Base-by-base conservation (phyloP, 2,329 filamentous ascomycete species). In the Trichoderma sp. region DNA sequence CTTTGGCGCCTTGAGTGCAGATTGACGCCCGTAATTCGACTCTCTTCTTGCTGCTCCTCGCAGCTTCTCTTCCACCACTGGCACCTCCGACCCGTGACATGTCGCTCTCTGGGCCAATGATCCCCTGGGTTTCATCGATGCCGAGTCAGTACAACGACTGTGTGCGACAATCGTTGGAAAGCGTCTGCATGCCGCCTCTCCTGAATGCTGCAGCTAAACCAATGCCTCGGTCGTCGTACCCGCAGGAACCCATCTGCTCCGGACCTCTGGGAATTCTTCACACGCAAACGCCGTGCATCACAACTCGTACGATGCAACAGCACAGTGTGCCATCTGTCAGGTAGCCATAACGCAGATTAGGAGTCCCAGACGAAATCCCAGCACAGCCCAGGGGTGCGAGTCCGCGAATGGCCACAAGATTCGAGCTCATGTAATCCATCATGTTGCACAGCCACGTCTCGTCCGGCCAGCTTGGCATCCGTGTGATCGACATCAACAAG, bases 141-240 rank as follows among this genome's bases (percentile, higher is more conserved):
- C 48, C 59, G 48, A 62, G 59, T 55, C 59, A 54, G 59, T 34
- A 34, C 21, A 24, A 24, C 2, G 21, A 24, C 21, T 24, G 21
- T 24, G 21, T 43, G 17, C 41, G 30, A 47, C 50, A 47, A 55
- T 54, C n/a, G 50, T 62, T 50, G 30, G 48, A 44, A 30, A 54
- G 50, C 50, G 21, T 54, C 48, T 62, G 59, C 59, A 62, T 5
- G 59, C 41, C 39, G 34, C 39, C 59, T 51, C 59, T 54, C 59
- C 59, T 54, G 59, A 54, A 12, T 9, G 59, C 52, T 44, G 24
- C 59, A 62, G 59, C n/a, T 24, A 24, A 15, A 44, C 41, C 59
- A 52, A 12, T 28, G 30, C 47, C 24, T 34, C 30, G 30, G 30
- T 51, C 45, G 48, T 34, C 45, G 39, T 30, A 39, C 47, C 34